Evolutionary conservation across 2,329 filamentous ascomycete species (phyloP), one percentile per base, ranked within the genome.

Genomic region (Ophiognomonia clavigignenti-juglandacearum): DNA sequence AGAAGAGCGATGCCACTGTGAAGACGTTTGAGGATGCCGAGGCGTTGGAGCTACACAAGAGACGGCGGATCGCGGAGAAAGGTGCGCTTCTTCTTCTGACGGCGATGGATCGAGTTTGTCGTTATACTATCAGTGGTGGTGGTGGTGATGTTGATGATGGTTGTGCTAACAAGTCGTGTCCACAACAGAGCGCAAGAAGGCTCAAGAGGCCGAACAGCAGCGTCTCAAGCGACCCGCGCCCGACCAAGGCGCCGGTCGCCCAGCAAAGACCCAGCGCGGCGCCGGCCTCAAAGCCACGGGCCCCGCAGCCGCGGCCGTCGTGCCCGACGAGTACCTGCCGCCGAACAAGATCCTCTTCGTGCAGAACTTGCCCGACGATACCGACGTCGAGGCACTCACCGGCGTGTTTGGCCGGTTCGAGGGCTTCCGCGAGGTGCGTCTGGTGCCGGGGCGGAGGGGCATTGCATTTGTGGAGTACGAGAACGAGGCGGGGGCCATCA

Each of bases 401-500:
- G 75, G 77, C 26, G 82, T 97, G 53, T 98, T 97, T 69, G 82
- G 83, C 42, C 83, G 86, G 40, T 98, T 95, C 70, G 88, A 95
- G 53, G 92, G 92, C 22, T 96, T 98, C 74, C 86, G 85, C 63
- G 93, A 98, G 71, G 88, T 96, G 38, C 82, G 93, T 60, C 69
- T 89, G 63, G 92, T 97, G 38, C 91, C 92, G 6, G 87, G 89
- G 24, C 77, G 92, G 43, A 85, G 82, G 54, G 89, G 89, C 3
- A 91, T 98, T 65, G 93, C 90, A 1, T 98, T 98, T 65, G 89
- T 96, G 51, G 93, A 98, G 67, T 98, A 97, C 70, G 89, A 96
- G 60, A 83, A 81, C 56, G 90, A 97, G 70, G 78, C 84, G 39
- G 90, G 88, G 35, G 91, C 93, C 23, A 96, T 96, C 59, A 85